phyloP scores from a whole-genome alignment of 345 rosid genomes.

The Iberis pinnata region DNA sequence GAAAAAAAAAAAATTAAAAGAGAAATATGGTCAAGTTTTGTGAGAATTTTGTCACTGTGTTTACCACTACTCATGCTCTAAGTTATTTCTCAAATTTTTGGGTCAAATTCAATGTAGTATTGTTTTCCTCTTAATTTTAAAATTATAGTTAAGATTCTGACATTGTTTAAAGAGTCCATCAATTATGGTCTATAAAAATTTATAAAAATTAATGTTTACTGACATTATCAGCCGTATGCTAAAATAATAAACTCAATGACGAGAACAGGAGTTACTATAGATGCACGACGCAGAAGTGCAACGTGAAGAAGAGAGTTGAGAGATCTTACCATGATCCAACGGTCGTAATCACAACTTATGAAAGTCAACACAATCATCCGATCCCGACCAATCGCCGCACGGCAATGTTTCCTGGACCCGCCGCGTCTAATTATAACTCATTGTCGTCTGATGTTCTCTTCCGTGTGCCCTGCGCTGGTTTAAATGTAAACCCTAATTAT shows the following conservation, averaged over 20 bases:
- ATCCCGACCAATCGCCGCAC: constrained; percentile 51
- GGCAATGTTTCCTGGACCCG: constrained; percentile 33
- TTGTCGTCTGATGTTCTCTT: constrained; percentile 27
- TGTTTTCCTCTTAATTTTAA: neutral
- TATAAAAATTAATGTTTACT: constrained; percentile 5
- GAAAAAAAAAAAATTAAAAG: neutral
- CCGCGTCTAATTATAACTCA: constrained; percentile 11
- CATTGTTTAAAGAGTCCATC: neutral
- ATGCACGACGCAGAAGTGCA: constrained; percentile 87
- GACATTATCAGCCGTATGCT: constrained; percentile 12
- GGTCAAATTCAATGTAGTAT: too few species aligned
- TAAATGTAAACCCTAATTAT: constrained; percentile 27
- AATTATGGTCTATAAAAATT: too few species aligned
- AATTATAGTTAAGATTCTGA: neutral
- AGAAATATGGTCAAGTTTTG: constrained; percentile 7
- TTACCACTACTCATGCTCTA: neutral
- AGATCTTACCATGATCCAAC: constrained; percentile 82
- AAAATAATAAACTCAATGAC: neutral
- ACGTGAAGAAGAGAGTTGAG: constrained; percentile 82
- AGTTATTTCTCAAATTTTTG: neutral
- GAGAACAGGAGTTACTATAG: constrained; percentile 70
- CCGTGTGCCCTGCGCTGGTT: constrained; percentile 19
- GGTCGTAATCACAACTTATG: constrained; percentile 74
- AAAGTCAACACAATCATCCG: constrained; percentile 85
- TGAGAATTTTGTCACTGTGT: neutral